phyloP scores from a whole-genome alignment of 345 rosid genomes.

The Rubroshorea leprosula region DNA sequence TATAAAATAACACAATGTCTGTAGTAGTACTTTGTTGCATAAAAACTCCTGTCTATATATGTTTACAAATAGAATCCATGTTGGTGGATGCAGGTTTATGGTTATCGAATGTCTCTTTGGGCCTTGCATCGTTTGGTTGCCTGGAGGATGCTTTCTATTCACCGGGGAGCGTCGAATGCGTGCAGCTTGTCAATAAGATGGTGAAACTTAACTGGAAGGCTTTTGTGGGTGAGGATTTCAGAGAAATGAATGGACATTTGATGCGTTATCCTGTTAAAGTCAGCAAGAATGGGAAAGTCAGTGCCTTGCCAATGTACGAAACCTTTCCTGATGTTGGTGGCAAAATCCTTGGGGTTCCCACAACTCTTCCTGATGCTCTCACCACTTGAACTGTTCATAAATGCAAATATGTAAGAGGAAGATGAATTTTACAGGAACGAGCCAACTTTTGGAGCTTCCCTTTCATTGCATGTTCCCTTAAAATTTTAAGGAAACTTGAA shows the following conservation, averaged over 20 bases:
- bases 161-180: conserved; percentile 37
- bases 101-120: conserved; percentile 69
- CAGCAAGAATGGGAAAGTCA: conserved; percentile 34
- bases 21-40: neutral
- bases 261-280: conserved; percentile 50
- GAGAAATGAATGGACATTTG: conserved; percentile 56
- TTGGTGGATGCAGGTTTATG: conserved; percentile 42
- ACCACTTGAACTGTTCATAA: conserved; percentile 31
- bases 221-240: conserved; percentile 29
- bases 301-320: conserved; percentile 29
- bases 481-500: too few relatives aligned
- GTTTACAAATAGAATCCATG: neutral
- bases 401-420: neutral
- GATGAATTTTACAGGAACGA: neutral
- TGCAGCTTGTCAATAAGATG: conserved; percentile 32
- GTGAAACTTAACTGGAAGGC: conserved; percentile 47
- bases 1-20: neutral
- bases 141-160: conserved; percentile 34
- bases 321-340: conserved; percentile 70
- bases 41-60: neutral
- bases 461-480: too few relatives aligned
- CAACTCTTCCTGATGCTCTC: conserved; percentile 58
- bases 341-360: conserved; percentile 53
- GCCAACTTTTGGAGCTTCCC: too few relatives aligned
- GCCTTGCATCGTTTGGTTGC: conserved; percentile 57